Base-by-base conservation (phyloP, 2,329 filamentous ascomycete genomes). In the Apiospora saccharicola region DNA sequence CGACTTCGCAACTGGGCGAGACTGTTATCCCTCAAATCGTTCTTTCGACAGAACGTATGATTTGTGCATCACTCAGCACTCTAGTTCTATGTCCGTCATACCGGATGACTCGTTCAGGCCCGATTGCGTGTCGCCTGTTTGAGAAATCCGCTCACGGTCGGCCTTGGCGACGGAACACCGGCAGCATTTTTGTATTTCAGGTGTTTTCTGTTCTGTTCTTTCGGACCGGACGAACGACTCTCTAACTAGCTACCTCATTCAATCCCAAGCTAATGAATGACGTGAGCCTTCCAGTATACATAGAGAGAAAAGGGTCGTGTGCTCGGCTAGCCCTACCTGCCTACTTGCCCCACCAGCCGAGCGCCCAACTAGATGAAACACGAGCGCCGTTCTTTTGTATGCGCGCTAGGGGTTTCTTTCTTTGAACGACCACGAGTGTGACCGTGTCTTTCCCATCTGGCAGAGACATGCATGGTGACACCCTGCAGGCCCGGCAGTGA, bases 51-150 rank as follows among this genome's bases (percentile, higher is more conserved):
- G 10, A 49, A 49, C 46, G 46, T n/a, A n/a, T 49, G 46, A 49
- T 22, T 49, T n/a, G 46, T 49, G 46, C 19, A 22, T 22, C 37
- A 41, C 46, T 22, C n/a, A 24, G 26, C n/a, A 24, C 24, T 12
- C 49, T 13, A 24, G 13, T 13, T 13, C 22, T 49, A 16, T 53
- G n/a, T 8, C 51, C 13, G 51, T 19, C 53, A 2, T 34, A 14
- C 34, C 53, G 53, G 30, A n/a, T 34, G 53, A 61, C 30, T 61
- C 53, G 53, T 41, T 41, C 57, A 64, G 57, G 57, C 57, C 57
- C 57, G 30, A 64, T 64, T 64, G 57, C 57, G 34, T 64, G 57
- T 64, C 57, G n/a, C 10, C 6, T 41, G 57, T 64, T 41, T 41
- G 34, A 41, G 4, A 34, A 64, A 41, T 8, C 57, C 57, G 57